Evolutionary conservation across 208 protist genomes (phyloP).

Genomic region (Leishmania guyanensis): DNA sequence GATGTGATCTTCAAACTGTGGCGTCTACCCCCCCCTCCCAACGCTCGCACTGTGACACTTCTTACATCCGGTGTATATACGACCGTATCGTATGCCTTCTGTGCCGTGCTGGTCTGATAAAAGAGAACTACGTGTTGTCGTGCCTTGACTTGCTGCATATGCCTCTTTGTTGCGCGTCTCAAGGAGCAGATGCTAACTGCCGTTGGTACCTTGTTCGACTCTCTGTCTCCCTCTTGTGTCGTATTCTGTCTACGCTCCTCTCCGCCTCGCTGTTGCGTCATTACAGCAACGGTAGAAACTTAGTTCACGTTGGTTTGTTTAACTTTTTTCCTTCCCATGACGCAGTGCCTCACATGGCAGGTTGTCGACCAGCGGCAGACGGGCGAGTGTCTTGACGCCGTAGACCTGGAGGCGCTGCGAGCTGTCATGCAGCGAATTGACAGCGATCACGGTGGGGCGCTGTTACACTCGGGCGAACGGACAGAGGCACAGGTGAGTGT

Average conservation of each 20-base stretch:
- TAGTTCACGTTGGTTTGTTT: not conserved
- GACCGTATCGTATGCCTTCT: not conserved
- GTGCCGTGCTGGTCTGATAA: no score
- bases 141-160: not conserved
- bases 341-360: constrained; percentile 68
- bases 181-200: not conserved
- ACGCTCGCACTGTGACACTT: no score
- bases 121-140: not conserved
- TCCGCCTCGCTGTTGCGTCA: no score
- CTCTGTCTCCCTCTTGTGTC: not conserved
- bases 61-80: no score
- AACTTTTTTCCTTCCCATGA: constrained; percentile 12
- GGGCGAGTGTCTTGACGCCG: constrained; percentile 52
- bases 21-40: no score
- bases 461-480: constrained; percentile 32
- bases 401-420: constrained; percentile 56
- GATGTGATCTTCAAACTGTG: no score
- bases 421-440: constrained; percentile 46
- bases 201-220: not conserved
- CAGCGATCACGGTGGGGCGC: constrained; percentile 20
- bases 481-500: constrained; percentile 50
- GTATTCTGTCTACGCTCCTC: not conserved
- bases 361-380: constrained; percentile 53
- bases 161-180: not conserved
- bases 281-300: not conserved